Base-by-base conservation (phyloP, 2,329 filamentous ascomycete species). In the Anisogramma anomala region DNA sequence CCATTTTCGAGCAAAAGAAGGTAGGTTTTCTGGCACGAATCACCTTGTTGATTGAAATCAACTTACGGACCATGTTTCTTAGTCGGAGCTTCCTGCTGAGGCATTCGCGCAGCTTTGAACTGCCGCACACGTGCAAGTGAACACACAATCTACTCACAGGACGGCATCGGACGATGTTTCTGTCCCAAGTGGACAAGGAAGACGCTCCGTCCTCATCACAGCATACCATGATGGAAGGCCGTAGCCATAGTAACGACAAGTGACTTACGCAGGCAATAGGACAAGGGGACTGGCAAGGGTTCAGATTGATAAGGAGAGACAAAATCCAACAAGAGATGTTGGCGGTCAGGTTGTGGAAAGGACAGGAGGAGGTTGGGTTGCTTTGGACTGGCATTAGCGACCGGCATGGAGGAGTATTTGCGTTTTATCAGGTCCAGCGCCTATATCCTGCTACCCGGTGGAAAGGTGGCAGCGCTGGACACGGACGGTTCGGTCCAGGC, bases 1-100 rank as follows among this genome's bases (percentile, higher is more conserved):
- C 71, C 40, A 76, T 84, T 23, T 95, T 94, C 56, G 73, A 80
- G 48, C 73, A 80, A 50, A 78, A 84, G 43, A 86, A 80, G 68
- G 84, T 82, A 66, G 56, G 68, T 52, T 20, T 19, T 46, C 46
- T 1, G 33, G n/a, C 9, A 3, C 42, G 47, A 22, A 35, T 18
- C 14, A 14, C 15, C 11, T 6, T 39, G 35, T 48, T 45, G 46
- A 53, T 52, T 41, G 40, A 33, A 45, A 9, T 23, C n/a, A 31
- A 27, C 3, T 33, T 33, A 26, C 49, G 50, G 26, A 47, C 35
- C 2, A 23, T 20, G 15, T 22, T n/a, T 5, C 3, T 25, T 18
- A 47, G 45, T 28, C 40, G 19, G 40, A 35, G 19, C 43, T 48
- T 15, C 43, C 43, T 17, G 36, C 43, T 10, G 14, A 46, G 23